These are phyloP conservation scores for Adansonia digitata DNA, from an alignment of 345 rosid genomes.

Conservation along the genomic window DNA sequence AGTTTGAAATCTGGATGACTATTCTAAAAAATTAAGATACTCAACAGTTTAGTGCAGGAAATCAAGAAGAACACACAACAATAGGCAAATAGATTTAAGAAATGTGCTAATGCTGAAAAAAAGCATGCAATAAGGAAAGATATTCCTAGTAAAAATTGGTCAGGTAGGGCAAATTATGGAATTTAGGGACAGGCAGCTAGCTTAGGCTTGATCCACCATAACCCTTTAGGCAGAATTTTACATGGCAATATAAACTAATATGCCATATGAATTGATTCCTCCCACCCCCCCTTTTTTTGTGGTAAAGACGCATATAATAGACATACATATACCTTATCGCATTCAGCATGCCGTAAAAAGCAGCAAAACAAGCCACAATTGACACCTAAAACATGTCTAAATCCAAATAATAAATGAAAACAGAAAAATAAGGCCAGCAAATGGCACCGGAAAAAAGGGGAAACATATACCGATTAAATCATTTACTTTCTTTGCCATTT, in stretches of 20 bases:
- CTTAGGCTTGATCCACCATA: background rate
- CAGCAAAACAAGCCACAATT: background rate
- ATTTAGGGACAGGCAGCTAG: background rate
- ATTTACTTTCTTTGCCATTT: conserved; percentile 81
- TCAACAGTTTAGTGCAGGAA: background rate
- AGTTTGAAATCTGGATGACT: background rate
- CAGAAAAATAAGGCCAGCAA: background rate
- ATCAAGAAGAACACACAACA: background rate
- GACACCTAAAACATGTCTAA: background rate
- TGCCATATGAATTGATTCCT: background rate
- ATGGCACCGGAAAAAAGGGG: background rate
- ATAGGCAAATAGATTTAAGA: background rate
- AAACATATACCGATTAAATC: conserved; percentile 69
- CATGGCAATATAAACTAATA: background rate
- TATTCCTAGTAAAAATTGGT: background rate
- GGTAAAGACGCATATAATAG: background rate
- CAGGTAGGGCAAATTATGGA: background rate
- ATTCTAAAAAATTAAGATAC: background rate
- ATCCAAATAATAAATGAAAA: background rate
- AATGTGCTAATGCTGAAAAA: background rate
- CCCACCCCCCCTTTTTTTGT: background rate
- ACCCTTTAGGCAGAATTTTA: background rate
- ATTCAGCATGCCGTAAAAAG: background rate
- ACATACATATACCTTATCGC: background rate
- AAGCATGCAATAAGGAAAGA: background rate